Evolutionary conservation across 164 flowering plant species (phyloP).

Genomic region (Magnolia officinalis): DNA sequence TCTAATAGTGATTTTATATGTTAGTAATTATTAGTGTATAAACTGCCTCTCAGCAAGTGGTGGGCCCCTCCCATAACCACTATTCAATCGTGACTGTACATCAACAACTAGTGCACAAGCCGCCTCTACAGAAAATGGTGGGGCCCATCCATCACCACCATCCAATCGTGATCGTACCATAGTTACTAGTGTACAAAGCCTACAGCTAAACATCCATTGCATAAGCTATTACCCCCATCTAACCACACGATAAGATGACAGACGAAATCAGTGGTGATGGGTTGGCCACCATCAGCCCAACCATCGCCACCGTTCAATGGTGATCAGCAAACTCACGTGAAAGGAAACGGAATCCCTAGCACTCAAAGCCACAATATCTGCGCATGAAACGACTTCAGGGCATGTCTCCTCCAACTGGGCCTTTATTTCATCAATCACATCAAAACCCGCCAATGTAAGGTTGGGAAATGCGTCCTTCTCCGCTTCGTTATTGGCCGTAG

Average conservation of each 20-base stretch:
- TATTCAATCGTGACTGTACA: too few species aligned
- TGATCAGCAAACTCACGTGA: slow-evolving; percentile 28
- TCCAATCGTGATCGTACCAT: too few species aligned
- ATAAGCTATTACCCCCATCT: too few species aligned
- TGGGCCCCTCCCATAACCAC: too few species aligned
- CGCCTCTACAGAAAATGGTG: background rate
- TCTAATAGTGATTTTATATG: too few species aligned
- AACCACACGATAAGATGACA: too few species aligned
- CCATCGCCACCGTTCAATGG: background rate
- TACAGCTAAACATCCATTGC: too few species aligned
- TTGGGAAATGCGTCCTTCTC: slow-evolving; percentile 45
- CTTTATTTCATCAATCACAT: slow-evolving; percentile 41
- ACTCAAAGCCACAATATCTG: slow-evolving; percentile 61
- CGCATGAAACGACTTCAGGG: slow-evolving; percentile 57
- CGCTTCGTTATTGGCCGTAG: slow-evolving; percentile 22
- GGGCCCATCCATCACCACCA: background rate
- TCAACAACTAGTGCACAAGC: too few species aligned
- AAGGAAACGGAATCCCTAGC: slow-evolving; percentile 62
- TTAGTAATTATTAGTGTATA: too few species aligned
- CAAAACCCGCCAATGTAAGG: slow-evolving; percentile 32
- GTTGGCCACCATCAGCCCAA: background rate
- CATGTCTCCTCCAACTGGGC: slow-evolving; percentile 30
- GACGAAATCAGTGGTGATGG: too few species aligned
- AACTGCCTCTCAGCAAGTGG: too few species aligned
- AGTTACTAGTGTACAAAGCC: too few species aligned